Percentiles rank a stretch among this genome's conserved stretches.
Conservation (phyloP, 192 early-diverging fungal genomes). For the Phlyctochytrium planicorne region DNA sequence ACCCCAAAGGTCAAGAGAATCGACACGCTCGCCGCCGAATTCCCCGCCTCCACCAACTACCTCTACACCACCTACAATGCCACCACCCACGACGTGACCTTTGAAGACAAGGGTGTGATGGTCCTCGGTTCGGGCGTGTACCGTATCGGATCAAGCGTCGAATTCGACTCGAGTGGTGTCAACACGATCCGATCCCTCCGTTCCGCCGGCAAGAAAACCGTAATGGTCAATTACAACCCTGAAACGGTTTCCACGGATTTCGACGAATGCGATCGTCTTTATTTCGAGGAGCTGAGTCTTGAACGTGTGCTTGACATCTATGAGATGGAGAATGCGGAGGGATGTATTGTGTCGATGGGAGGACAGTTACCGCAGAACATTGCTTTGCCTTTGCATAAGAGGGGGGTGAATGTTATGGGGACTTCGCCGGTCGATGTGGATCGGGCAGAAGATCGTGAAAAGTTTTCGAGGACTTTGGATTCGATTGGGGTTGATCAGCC, state of each 20-base stretch:
- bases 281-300: slow-evolving; percentile 93
- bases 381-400: slow-evolving; percentile 76
- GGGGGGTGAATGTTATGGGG: slow-evolving; percentile 82
- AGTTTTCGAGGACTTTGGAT: slow-evolving; percentile 91
- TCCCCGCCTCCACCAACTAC: slow-evolving; percentile 95
- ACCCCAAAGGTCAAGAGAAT: slow-evolving; percentile 91
- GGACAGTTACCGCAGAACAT: slow-evolving; percentile 98
- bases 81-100: slow-evolving; percentile 76
- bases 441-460: slow-evolving; percentile 90
- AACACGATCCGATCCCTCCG: slow-evolving; percentile 72
- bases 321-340: slow-evolving; percentile 78
- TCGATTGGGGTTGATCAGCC: slow-evolving; percentile 95
- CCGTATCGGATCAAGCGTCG: slow-evolving; percentile 95
- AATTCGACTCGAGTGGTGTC: slow-evolving; percentile 91
- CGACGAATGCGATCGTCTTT: slow-evolving; percentile 97
- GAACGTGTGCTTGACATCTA: slow-evolving; percentile 97
- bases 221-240: slow-evolving; percentile 99
- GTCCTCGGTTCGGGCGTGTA: slow-evolving; percentile 97
- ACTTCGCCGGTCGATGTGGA: slow-evolving; percentile 91
- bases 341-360: slow-evolving; percentile 89
- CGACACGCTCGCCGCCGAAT: slow-evolving; percentile 94
- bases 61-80: slow-evolving; percentile 99
- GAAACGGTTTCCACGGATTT: slow-evolving; percentile 98
- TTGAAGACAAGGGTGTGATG: slow-evolving; percentile 89
- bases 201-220: slow-evolving; percentile 73